phyloP scores from a whole-genome alignment of 2,329 filamentous ascomycete species.

The Bipolaris victoriae region DNA sequence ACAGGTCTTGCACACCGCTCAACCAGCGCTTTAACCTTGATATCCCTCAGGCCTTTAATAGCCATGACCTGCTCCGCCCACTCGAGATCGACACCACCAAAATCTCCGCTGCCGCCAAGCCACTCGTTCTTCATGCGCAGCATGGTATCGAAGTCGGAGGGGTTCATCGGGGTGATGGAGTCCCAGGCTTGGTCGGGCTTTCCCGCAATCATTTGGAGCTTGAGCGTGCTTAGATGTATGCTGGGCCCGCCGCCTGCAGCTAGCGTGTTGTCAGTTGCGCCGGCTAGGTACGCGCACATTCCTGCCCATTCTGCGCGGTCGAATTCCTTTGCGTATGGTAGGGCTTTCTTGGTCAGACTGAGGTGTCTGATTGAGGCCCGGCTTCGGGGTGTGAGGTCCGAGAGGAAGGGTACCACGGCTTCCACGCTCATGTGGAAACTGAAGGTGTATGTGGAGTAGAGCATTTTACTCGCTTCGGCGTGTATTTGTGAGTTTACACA shows the following conservation, averaged over 20 bases:
- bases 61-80: conserved; percentile 64
- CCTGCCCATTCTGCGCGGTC: conserved; percentile 62
- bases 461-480: conserved; percentile 61
- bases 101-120: conserved; percentile 19
- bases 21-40: conserved; percentile 62
- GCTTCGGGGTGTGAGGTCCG: conserved; percentile 60
- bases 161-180: conserved; percentile 43
- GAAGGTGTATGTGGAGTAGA: conserved; percentile 64
- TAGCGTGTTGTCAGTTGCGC: not conserved
- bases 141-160: conserved; percentile 34
- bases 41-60: conserved; percentile 56
- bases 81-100: conserved; percentile 52
- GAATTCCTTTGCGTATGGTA: conserved; percentile 61
- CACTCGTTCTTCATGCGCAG: conserved; percentile 35
- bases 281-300: conserved; percentile 54
- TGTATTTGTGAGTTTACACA: conserved; percentile 51
- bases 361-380: conserved; percentile 58
- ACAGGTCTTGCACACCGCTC: conserved; percentile 61
- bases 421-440: conserved; percentile 67
- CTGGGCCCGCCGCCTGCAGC: not conserved
- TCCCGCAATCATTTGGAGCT: conserved; percentile 63
- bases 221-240: conserved; percentile 30
- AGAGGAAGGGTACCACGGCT: conserved; percentile 65
- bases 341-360: conserved; percentile 62
- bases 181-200: conserved; percentile 59